These are phyloP conservation scores for Mentha longifolia DNA, from an alignment of 257 asterid genomes.

Conservation along the genomic window DNA sequence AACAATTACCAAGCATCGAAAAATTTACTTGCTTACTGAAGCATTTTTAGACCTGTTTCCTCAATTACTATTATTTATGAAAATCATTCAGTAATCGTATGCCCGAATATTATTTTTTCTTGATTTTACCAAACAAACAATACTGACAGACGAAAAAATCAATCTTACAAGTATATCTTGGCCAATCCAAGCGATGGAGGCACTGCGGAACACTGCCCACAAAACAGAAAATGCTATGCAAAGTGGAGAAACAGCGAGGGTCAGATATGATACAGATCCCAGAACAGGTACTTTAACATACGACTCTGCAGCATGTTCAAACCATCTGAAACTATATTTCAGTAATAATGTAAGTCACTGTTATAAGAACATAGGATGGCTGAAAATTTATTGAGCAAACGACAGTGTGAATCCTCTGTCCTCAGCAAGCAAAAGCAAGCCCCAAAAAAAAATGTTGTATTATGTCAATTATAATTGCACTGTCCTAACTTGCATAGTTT, in stretches of 20 bases:
- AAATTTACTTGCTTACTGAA: not conserved
- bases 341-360: constrained; percentile 38
- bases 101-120: not conserved
- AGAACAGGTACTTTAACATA: constrained; percentile 74
- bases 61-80: constrained; percentile 5
- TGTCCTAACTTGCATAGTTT: not conserved
- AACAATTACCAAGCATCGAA: not conserved
- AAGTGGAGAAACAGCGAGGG: constrained; percentile 87
- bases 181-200: constrained; percentile 92
- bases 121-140: not conserved
- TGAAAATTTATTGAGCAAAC: constrained; percentile 15
- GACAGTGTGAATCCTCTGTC: not conserved
- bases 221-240: constrained; percentile 86
- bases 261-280: constrained; percentile 85
- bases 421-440: not conserved
- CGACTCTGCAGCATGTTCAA: constrained; percentile 68
- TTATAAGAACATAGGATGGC: constrained; percentile 27
- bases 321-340: constrained; percentile 88
- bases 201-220: constrained; percentile 48
- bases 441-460: not conserved
- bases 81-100: not conserved
- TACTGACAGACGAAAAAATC: not conserved
- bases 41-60: not conserved
- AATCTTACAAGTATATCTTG: constrained; percentile 93
- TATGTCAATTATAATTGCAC: not conserved